These are phyloP conservation scores for Nemania sp. DNA, from an alignment of 2,329 filamentous ascomycete genomes.

Conservation along the genomic window DNA sequence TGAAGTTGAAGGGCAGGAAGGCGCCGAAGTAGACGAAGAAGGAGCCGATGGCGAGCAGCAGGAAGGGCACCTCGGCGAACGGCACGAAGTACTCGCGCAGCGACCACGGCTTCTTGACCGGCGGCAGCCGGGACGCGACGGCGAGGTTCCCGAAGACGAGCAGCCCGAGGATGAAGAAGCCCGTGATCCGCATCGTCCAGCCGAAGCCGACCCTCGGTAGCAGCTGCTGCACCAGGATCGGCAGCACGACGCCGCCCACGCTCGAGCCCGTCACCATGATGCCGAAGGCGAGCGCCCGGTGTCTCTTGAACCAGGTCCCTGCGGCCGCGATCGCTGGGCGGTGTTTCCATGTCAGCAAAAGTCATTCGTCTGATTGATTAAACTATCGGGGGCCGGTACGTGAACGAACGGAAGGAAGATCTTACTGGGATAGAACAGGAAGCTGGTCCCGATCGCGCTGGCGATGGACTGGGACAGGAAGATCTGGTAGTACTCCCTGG, in stretches of 20 bases:
- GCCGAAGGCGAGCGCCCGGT: constrained; percentile 53
- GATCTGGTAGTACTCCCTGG: constrained; percentile 45
- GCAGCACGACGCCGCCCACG: constrained; percentile 56
- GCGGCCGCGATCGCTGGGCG: constrained; percentile 39
- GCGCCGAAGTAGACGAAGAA: constrained; percentile 7
- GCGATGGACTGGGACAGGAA: constrained; percentile 44
- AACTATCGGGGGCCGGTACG: too few species aligned
- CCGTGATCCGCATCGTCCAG: constrained; percentile 44
- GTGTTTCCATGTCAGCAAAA: background rate
- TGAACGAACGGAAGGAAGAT: too few species aligned
- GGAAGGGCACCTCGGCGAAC: constrained; percentile 45
- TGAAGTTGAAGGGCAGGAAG: constrained; percentile 11
- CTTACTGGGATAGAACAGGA: constrained; percentile 5
- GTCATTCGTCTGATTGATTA: too few species aligned
- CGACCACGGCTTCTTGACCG: constrained; percentile 45
- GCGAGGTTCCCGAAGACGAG: constrained; percentile 38
- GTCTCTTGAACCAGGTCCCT: constrained; percentile 55
- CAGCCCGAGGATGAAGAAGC: constrained; percentile 43
- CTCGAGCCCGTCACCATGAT: constrained; percentile 49
- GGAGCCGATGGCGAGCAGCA: background rate
- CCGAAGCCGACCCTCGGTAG: constrained; percentile 50
- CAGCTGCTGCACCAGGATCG: constrained; percentile 60
- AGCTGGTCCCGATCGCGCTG: constrained; percentile 36
- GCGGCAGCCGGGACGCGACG: constrained; percentile 43
- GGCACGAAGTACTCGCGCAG: constrained; percentile 52